Evolutionary conservation across 495 filamentous ascomycete genomes (phyloP).

Genomic region (Neurospora tetraspora): DNA sequence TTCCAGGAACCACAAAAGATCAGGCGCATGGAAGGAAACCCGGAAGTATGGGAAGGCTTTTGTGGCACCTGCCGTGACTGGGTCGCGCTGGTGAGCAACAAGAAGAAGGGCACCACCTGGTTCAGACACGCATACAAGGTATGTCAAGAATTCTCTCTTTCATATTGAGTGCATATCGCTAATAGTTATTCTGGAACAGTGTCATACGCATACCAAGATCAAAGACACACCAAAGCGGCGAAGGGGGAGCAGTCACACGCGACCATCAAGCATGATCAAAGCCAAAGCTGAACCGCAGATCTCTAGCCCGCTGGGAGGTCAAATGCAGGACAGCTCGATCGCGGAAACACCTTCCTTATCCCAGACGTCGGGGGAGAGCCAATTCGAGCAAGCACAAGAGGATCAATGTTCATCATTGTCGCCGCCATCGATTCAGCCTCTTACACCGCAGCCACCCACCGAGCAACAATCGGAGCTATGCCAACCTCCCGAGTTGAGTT

Average conservation of each 20-base stretch:
- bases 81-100: conserved; percentile 69
- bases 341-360: background rate
- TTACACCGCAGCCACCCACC: background rate
- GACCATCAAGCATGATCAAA: conserved; percentile 27
- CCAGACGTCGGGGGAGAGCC: background rate
- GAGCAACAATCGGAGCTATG: background rate
- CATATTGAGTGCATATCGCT: background rate
- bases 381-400: background rate
- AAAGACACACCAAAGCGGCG: conserved; percentile 64
- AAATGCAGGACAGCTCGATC: background rate
- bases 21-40: conserved; percentile 65
- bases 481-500: background rate
- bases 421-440: background rate
- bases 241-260: conserved; percentile 50
- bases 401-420: background rate
- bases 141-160: conserved; percentile 9
- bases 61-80: conserved; percentile 71
- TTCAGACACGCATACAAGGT: conserved; percentile 80
- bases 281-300: conserved; percentile 34
- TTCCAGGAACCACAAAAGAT: conserved; percentile 66
- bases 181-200: conserved; percentile 33
- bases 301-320: background rate
- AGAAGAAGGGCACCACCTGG: conserved; percentile 82
- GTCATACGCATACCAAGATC: conserved; percentile 64
- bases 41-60: conserved; percentile 71